phyloP scores from a whole-genome alignment of 768 basidiomycete species.

The Boletus speciosus region DNA sequence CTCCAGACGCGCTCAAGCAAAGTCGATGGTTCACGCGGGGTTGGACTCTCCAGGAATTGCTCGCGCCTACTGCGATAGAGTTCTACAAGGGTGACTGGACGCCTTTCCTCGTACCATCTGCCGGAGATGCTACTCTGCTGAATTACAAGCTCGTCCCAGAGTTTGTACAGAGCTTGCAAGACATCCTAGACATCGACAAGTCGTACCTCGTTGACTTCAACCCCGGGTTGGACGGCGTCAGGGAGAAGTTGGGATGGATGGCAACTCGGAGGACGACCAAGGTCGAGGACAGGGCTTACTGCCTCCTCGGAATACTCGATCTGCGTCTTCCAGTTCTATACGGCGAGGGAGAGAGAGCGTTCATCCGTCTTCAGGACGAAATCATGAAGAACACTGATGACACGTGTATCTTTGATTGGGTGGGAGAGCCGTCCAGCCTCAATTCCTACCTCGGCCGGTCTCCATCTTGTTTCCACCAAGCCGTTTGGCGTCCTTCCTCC shows the following conservation, averaged over 20 bases:
- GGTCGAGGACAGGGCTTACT: slow-evolving; percentile 30
- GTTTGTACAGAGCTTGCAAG: slow-evolving; percentile 17
- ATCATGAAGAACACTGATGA: slow-evolving; percentile 28
- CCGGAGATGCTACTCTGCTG: not conserved
- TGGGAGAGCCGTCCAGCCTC: slow-evolving; percentile 23
- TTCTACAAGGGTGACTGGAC: slow-evolving; percentile 28
- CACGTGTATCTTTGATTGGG: slow-evolving; percentile 28
- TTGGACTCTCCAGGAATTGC: slow-evolving; percentile 30
- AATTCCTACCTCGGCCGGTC: slow-evolving; percentile 26
- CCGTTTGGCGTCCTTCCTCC: slow-evolving; percentile 6
- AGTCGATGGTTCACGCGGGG: slow-evolving; percentile 27
- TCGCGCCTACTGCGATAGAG: slow-evolving; percentile 23
- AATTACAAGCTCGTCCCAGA: slow-evolving; percentile 25
- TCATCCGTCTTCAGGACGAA: slow-evolving; percentile 27
- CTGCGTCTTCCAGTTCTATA: slow-evolving; percentile 29
- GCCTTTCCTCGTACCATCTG: slow-evolving; percentile 9
- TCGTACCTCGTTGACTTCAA: slow-evolving; percentile 19
- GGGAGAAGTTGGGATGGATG: slow-evolving; percentile 29
- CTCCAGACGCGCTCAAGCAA: slow-evolving; percentile 9
- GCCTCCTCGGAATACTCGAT: slow-evolving; percentile 27
- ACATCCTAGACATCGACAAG: slow-evolving; percentile 17
- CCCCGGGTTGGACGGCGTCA: slow-evolving; percentile 25
- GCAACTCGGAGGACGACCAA: slow-evolving; percentile 27
- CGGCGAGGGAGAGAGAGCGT: slow-evolving; percentile 22
- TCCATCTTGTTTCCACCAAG: slow-evolving; percentile 22